Evolutionary conservation across 106 monocot species (phyloP).

Genomic region (Amphibolis antarctica): DNA sequence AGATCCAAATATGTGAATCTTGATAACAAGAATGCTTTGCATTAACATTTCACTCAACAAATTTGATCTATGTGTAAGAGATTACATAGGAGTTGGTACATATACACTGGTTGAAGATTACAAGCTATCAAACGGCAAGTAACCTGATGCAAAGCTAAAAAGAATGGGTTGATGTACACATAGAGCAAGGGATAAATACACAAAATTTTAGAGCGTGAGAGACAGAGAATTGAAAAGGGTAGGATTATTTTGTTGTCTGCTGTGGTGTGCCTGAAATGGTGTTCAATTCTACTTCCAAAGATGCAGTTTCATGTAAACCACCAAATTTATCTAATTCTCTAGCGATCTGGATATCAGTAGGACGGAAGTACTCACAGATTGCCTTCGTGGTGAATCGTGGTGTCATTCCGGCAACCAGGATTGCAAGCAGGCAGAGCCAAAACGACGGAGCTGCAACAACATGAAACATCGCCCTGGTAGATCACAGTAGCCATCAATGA

Average conservation of each 20-base stretch:
- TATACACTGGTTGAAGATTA: background rate
- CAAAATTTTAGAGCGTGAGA: background rate
- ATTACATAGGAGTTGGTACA: background rate
- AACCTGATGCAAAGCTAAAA: constrained; percentile 5
- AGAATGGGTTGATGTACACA: constrained; percentile 3
- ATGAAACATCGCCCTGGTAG: constrained; percentile 77
- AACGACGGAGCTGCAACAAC: constrained; percentile 49
- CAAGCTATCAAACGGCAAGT: background rate
- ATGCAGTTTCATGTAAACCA: background rate
- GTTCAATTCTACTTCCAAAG: constrained; percentile 38
- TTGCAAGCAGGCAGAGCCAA: constrained; percentile 58
- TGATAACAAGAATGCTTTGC: background rate
- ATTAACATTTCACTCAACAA: background rate
- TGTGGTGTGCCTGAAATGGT: constrained; percentile 1
- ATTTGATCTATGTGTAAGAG: background rate
- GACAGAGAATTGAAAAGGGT: background rate
- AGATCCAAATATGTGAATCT: background rate
- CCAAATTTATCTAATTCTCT: constrained; percentile 66
- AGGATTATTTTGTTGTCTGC: background rate
- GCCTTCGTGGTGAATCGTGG: constrained; percentile 61
- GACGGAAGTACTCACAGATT: constrained; percentile 36
- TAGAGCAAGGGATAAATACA: background rate
- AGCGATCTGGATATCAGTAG: constrained; percentile 68
- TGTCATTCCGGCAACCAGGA: constrained; percentile 46
- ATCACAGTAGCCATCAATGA: background rate